phyloP scores from a whole-genome alignment of 2,329 filamentous ascomycete genomes.

The Talaromyces atroroseus region DNA sequence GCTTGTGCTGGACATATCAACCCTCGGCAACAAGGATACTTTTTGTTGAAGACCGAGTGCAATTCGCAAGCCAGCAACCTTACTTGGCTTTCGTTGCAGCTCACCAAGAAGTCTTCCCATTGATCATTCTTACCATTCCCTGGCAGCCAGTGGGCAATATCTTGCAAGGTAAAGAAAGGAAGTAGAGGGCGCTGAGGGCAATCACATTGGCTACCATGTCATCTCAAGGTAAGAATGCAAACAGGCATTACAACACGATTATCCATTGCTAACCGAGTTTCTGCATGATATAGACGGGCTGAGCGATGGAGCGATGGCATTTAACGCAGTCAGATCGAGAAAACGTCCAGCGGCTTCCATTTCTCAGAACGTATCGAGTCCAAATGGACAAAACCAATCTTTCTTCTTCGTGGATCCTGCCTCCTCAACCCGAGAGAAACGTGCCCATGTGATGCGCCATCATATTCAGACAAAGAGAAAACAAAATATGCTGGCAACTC shows the following conservation, averaged over 20 bases:
- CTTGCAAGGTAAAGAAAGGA: background rate
- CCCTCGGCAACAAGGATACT: background rate
- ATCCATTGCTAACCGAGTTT: background rate
- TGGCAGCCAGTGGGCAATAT: background rate
- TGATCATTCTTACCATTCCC: background rate
- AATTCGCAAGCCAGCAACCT: background rate
- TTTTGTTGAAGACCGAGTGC: background rate
- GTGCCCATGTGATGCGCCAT: constrained; percentile 41
- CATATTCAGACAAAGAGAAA: constrained; percentile 39
- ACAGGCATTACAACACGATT: background rate
- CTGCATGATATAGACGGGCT: background rate
- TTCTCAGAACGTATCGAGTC: constrained; percentile 3
- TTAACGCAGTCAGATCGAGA: constrained; percentile 21
- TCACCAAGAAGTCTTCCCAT: background rate
- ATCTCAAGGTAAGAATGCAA: background rate
- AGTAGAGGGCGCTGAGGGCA: background rate
- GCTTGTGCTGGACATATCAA: background rate
- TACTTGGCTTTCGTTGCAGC: background rate
- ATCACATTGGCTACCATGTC: background rate
- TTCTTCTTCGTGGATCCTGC: constrained; percentile 39
- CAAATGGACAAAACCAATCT: constrained; percentile 24
- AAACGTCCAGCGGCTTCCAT: constrained; percentile 19
- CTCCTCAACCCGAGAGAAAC: constrained; percentile 38
- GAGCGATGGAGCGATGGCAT: background rate
- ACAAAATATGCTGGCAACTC: constrained; percentile 24